Base-by-base conservation (phyloP, 768 basidiomycete species). In the Strobilomyces echinocephalus region DNA sequence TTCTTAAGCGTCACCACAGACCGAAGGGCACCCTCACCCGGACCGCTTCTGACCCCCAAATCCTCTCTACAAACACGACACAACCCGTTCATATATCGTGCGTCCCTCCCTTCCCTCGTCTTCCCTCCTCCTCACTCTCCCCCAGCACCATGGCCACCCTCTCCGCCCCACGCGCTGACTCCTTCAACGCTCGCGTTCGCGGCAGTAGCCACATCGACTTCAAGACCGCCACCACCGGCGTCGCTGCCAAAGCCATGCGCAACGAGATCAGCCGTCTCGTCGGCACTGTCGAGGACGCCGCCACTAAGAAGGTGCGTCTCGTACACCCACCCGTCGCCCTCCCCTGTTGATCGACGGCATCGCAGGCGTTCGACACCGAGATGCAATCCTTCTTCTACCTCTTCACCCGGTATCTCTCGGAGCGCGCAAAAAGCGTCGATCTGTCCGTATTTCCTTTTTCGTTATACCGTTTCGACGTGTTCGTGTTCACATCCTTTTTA, bases 221-320 rank as follows among this genome's bases (percentile, higher is more conserved):
- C 84, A 94, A 95, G 79, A 95, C 92, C n/a, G 95, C 95, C 59
- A 95, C 84, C 49, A 94, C 92, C 50, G 92, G 91, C 60, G 87
- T 94, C 60, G 88, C 91, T 26, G 88, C 91, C 61, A 97, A 97
- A 77, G 79, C 93, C 52, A 97, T 97, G 95, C 86, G 93, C 77
- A 97, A 97, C 70, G 97, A 98, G 77, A 87, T 99, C 74, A 88
- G 88, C 72, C 83, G 83, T 67, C 89, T 99, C 79, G 92, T 97
- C 66, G 76, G 79, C 68, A 87, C 86, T 57, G 89, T 95, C 67
- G 77, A 83, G 58, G 90, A 97, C 59, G 79, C 82, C 30, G 69
- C 77, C 38, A 87, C 88, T 52, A 90, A 88, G 76, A 91, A 88
- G 86, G 95, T 91, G 52, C 50, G 58, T 63, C 36, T 20, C 40